Conservation (phyloP, 768 basidiomycete species). For the Mycena venus region DNA sequence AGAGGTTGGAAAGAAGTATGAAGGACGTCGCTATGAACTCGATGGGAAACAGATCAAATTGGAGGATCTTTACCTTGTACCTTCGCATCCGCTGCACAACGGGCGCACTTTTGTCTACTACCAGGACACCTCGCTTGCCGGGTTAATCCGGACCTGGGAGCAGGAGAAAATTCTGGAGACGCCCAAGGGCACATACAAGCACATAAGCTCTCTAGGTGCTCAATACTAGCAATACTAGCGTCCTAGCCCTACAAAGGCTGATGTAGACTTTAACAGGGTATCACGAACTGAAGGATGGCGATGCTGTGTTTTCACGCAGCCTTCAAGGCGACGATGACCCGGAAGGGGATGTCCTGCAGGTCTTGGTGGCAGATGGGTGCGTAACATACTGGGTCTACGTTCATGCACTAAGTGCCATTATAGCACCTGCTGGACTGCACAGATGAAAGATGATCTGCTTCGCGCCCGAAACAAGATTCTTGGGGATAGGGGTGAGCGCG, state of each 20-base stretch:
- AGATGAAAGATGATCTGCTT: not conserved
- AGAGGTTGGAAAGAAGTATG: too few relatives aligned
- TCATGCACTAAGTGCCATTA: not conserved
- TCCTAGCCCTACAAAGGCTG: too few relatives aligned
- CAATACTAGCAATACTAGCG: not conserved
- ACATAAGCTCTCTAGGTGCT: not conserved
- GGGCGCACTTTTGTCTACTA: not conserved
- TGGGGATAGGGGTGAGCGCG: not conserved
- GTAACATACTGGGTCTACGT: not conserved
- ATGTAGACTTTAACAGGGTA: not conserved
- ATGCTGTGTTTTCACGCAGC: conserved; percentile 7
- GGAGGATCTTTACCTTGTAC: not conserved
- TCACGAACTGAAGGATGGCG: not conserved
- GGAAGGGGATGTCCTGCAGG: not conserved
- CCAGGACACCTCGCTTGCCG: not conserved
- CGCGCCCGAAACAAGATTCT: not conserved
- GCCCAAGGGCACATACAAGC: not conserved
- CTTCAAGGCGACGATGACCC: not conserved
- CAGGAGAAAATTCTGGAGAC: not conserved
- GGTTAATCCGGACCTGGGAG: not conserved
- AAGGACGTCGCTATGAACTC: too few relatives aligned
- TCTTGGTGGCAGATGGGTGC: conserved; percentile 7
- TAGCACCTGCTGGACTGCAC: not conserved
- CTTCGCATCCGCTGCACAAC: not conserved
- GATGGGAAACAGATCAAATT: not conserved